A percentile compares a stretch with the other conserved stretches of the same genome.
These are phyloP conservation scores for Eustoma russellianum DNA, from an alignment of 257 asterid genomes.

Conservation along the genomic window DNA sequence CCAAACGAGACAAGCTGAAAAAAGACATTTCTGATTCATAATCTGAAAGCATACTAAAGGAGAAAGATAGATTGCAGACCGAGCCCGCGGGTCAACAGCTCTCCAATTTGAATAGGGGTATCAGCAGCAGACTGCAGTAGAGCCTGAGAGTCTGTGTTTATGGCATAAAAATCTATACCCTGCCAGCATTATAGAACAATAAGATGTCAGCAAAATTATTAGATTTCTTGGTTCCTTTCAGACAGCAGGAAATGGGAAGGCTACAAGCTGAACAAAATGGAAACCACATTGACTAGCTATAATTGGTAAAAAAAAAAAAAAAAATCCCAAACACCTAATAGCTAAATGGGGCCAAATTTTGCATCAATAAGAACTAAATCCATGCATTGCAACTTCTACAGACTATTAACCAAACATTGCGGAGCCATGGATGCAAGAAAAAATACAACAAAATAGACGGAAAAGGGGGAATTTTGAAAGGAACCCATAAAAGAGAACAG, in stretches of 20 bases:
- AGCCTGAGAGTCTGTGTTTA: conserved; percentile 97
- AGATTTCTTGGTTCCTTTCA: no score
- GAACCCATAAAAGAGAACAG: conserved; percentile 4
- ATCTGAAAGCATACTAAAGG: background rate
- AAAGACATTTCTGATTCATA: background rate
- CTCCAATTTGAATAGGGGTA: conserved; percentile 92
- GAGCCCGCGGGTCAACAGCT: conserved; percentile 97
- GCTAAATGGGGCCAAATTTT: no score
- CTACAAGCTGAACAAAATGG: no score
- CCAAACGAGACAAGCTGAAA: background rate
- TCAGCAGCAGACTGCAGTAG: conserved; percentile 82
- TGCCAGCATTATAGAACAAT: conserved; percentile 16
- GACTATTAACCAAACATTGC: no score
- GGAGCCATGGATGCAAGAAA: no score
- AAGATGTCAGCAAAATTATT: background rate
- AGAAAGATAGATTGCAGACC: conserved; percentile 40
- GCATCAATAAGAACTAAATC: no score
- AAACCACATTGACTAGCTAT: no score
- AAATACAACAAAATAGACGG: background rate
- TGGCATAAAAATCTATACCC: conserved; percentile 97
- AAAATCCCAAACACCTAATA: no score
- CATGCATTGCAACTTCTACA: no score
- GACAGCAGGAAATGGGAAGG: no score
- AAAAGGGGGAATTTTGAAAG: background rate
- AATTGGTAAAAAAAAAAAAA: no score